Base-by-base conservation (phyloP, 2,329 filamentous ascomycete species). In the Fusarium citri region DNA sequence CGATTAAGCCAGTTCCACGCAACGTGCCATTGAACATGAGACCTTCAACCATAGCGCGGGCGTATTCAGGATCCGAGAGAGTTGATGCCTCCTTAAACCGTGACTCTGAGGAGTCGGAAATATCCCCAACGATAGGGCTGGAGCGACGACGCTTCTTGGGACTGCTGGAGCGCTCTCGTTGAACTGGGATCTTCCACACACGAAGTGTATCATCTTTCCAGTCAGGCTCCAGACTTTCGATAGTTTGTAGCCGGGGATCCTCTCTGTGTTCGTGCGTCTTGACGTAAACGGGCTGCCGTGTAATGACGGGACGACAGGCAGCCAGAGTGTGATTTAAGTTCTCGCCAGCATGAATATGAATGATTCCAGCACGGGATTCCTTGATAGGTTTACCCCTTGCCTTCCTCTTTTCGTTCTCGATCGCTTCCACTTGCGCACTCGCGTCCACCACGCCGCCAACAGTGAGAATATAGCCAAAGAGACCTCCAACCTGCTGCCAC, bases 391-490 rank as follows among this genome's bases (percentile, higher is more conserved):
- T 75, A 16, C 82, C 80, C 69, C 83, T 83, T 22, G 78, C 78
- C 55, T 77, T 79, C 54, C 81, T 80, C 59, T 79, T 77, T 34
- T 78, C 74, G 49, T 86, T 85, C 34, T 83, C 76, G 12, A 79
- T 75, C 22, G 76, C 75, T 8, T 77, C 61, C 10, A 79, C 78
- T 65, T 85, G 83, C 56, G 80, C 82, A 37, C 84, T 84, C 18
- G 82, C 78, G 8, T 86, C 82, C 23, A 87, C 79, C 8, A 86
- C 81, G 78, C 96, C 94, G 28, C 94, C 94, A 62, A 97, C 79
- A 7, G 93, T 97, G 70, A 99, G 85, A 60, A 98, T 86, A 83
- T 94, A 88, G 55, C 96, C 96, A 66, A 97, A 83, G 68, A 98
- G 81, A 6, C 96, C 96, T 60, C 96, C 96, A 34, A 88, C 87